phyloP scores from a whole-genome alignment of 2,329 filamentous ascomycete genomes.

The Aspergillus sp. region DNA sequence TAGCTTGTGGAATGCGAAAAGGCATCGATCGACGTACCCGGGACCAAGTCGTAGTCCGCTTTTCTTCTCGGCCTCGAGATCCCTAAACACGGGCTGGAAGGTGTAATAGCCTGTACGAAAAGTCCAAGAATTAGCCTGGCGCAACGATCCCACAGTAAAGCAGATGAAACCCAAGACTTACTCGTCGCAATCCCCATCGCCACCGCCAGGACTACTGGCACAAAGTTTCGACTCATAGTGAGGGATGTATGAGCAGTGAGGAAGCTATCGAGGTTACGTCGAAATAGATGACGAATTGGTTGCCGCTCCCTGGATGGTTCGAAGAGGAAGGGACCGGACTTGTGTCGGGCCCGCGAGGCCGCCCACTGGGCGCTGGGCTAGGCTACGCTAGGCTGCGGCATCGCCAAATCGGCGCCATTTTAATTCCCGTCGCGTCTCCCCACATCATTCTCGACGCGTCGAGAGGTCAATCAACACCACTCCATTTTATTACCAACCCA shows the following conservation, averaged over 20 bases:
- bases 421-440: constrained; percentile 30
- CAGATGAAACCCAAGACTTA: constrained; percentile 22
- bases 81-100: constrained; percentile 47
- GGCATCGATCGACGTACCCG: neutral
- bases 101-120: constrained; percentile 45
- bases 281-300: neutral
- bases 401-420: constrained; percentile 29
- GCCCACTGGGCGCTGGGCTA: neutral
- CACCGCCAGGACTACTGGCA: constrained; percentile 43
- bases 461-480: constrained; percentile 2
- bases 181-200: constrained; percentile 48
- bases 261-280: neutral
- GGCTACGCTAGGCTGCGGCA: constrained; percentile 3
- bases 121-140: constrained; percentile 5
- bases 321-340: neutral
- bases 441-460: constrained; percentile 34
- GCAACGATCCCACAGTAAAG: neutral
- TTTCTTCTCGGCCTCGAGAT: constrained; percentile 39
- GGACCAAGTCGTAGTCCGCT: constrained; percentile 20
- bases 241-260: neutral
- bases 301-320: neutral
- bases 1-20: neutral
- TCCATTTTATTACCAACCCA: neutral
- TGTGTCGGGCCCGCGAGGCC: neutral
- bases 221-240: constrained; percentile 43